These are phyloP conservation scores for Calocybe indica DNA, from an alignment of 768 basidiomycete genomes.

Conservation along the genomic window DNA sequence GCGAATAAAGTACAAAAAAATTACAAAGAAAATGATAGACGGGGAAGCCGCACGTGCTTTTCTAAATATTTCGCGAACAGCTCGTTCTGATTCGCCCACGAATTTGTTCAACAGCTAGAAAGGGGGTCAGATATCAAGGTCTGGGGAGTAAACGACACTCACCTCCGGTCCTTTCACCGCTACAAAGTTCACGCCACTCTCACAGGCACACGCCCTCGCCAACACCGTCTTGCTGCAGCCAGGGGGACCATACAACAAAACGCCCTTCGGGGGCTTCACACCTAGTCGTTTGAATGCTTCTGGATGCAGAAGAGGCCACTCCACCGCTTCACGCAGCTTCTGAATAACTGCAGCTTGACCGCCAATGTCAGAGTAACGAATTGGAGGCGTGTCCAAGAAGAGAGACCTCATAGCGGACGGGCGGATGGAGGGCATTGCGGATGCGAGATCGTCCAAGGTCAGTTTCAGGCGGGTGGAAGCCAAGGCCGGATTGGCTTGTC, in stretches of 20 bases:
- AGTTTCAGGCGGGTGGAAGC: conserved; percentile 30
- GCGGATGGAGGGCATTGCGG: conserved; percentile 72
- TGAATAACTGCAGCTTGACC: conserved; percentile 80
- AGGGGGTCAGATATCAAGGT: conserved; percentile 1
- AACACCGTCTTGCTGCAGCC: conserved; percentile 97
- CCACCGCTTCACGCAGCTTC: conserved; percentile 84
- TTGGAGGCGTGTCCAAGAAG: conserved; percentile 78
- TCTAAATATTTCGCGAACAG: conserved; percentile 90
- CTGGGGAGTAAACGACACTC: conserved; percentile 14
- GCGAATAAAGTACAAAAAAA: conserved; percentile 16
- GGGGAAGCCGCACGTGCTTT: conserved; percentile 94
- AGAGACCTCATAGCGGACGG: conserved; percentile 94
- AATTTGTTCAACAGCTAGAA: conserved; percentile 90
- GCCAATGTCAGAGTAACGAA: conserved; percentile 85
- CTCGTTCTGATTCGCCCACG: conserved; percentile 95
- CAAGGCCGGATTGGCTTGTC: conserved; percentile 8
- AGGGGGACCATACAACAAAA: conserved; percentile 91
- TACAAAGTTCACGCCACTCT: conserved; percentile 93
- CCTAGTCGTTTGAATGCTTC: conserved; percentile 85
- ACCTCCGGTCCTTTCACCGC: conserved; percentile 98
- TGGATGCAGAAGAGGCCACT: conserved; percentile 90
- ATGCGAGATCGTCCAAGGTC: conserved; percentile 55
- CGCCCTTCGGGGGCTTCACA: conserved; percentile 81
- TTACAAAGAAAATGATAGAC: conserved; percentile 93
- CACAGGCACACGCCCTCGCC: conserved; percentile 87